Evolutionary conservation across 768 basidiomycete species (phyloP), one percentile per base, ranked within the genome.

Genomic region (Hericium erinaceus): DNA sequence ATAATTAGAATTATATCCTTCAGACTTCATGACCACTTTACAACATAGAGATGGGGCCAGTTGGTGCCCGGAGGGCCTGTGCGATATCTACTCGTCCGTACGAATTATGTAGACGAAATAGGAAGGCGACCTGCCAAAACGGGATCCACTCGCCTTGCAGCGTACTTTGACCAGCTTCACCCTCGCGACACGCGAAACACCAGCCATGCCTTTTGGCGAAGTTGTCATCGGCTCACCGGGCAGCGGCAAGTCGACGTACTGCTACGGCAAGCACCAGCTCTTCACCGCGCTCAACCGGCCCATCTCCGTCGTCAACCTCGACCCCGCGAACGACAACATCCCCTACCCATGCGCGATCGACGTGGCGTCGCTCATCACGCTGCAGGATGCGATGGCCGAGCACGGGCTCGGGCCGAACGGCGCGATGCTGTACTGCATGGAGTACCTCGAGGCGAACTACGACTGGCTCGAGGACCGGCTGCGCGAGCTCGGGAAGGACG

Each of bases 381-480:
- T 98, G 39, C 75, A 86, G 51, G 88, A 92, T 64, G 92, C 83
- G 16, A 97, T 98, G 95, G 71, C 83, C 12, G 82, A 84, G 54
- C 82, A 87, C 64, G 81, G 82, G 0, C 78, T 99, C 1, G 97
- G 97, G 0, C 97, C 97, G 0, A 99, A 99, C 64, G 97, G 97
- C 5, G 95, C 83, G 6, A 91, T 98, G 86, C 72, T 98, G 26
- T 98, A 93, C 66, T 95, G 93, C 67, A 63, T 63, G 62, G 62
- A 63, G 55, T 63, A 98, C 66, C 80, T 99, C 10, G 95, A 98
- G 65, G 83, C 78, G n/a, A 98, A 98, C 70, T 83, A 85, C 61
- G 97, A 98, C 69, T 89, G 89, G 85, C 77, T 95, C 10, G 82
- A 90, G 70, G 81, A 79, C 55, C 74, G 80, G 39, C 68, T 94